A percentile compares a stretch with the other conserved stretches of the same genome.
phyloP scores from a whole-genome alignment of 495 filamentous ascomycete species.

The Daldinia caldariorum region DNA sequence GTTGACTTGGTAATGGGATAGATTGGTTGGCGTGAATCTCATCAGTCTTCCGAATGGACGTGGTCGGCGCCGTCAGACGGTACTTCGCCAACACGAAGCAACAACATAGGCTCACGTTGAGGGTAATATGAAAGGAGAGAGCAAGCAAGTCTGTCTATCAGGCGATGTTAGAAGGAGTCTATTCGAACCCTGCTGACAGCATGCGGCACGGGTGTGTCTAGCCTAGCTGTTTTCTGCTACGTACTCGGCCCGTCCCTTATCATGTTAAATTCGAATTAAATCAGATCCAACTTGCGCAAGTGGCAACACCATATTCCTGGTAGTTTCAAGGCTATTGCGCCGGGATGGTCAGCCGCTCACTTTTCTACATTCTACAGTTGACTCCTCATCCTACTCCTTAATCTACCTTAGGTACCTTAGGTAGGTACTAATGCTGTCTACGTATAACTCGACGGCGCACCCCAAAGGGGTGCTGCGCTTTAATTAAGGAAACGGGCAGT shows the following conservation, averaged over 20 bases:
- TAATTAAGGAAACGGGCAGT: no score
- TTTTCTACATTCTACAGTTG: slow-evolving; percentile 21
- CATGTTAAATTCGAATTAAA: slow-evolving; percentile 33
- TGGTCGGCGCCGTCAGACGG: slow-evolving; percentile 32
- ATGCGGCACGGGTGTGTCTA: slow-evolving; percentile 33
- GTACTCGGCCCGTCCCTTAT: slow-evolving; percentile 44
- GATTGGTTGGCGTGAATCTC: slow-evolving; percentile 33
- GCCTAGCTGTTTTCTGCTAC: slow-evolving; percentile 16
- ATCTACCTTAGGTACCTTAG: no score
- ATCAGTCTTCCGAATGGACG: slow-evolving; percentile 17
- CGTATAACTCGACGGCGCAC: no score
- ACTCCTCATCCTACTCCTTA: slow-evolving; percentile 25
- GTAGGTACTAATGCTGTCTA: no score
- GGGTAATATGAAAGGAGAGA: slow-evolving; percentile 37
- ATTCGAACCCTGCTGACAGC: slow-evolving; percentile 34
- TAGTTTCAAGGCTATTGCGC: slow-evolving; percentile 27
- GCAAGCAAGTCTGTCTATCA: not conserved
- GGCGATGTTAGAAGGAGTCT: slow-evolving; percentile 24
- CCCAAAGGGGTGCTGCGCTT: no score
- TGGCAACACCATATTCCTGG: slow-evolving; percentile 38
- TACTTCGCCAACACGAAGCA: slow-evolving; percentile 15
- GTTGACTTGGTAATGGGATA: slow-evolving; percentile 26
- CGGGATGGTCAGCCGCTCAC: slow-evolving; percentile 39
- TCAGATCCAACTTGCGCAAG: slow-evolving; percentile 39
- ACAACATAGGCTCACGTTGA: slow-evolving; percentile 3